Conservation (phyloP, 306 rosid genomes). For the Vicia faba region DNA sequence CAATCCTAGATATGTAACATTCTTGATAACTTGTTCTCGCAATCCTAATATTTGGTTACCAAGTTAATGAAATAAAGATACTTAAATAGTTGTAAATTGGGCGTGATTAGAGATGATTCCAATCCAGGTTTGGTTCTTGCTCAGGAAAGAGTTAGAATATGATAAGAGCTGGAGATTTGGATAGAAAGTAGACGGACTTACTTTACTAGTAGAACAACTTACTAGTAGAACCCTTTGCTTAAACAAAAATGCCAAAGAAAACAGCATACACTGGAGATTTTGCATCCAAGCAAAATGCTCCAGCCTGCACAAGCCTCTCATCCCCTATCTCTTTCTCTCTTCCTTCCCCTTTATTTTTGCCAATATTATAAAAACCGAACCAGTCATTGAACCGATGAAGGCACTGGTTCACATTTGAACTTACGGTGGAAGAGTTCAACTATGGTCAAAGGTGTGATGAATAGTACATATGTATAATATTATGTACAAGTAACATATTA, state of each 20-base stretch:
- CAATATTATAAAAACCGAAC: not conserved
- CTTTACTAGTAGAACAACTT: not conserved
- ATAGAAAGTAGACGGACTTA: slow-evolving; percentile 1
- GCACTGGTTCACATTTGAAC: not conserved
- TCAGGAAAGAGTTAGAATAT: slow-evolving; percentile 30
- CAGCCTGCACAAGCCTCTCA: not conserved
- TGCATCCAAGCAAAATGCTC: slow-evolving; percentile 14
- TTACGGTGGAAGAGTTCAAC: not conserved
- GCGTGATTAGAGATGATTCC: not conserved
- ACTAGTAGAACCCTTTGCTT: not conserved
- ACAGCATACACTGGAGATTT: slow-evolving; percentile 1
- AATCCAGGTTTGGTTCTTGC: slow-evolving; percentile 23
- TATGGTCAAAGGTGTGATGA: not conserved
- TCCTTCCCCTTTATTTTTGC: not conserved
- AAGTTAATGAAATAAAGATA: slow-evolving; percentile 20
- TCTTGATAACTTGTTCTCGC: slow-evolving; percentile 19
- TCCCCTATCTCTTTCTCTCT: not conserved
- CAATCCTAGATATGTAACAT: not conserved
- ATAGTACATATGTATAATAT: not conserved
- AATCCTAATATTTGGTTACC: slow-evolving; percentile 12
- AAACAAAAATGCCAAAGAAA: slow-evolving; percentile 12
- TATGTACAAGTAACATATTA: not conserved
- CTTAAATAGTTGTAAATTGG: slow-evolving; percentile 26
- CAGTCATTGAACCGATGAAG: not conserved
- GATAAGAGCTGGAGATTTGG: slow-evolving; percentile 21